Evolutionary conservation across 441 rosid species (phyloP), one percentile per base, ranked within the genome.

Genomic region (Raphanus hybrid): DNA sequence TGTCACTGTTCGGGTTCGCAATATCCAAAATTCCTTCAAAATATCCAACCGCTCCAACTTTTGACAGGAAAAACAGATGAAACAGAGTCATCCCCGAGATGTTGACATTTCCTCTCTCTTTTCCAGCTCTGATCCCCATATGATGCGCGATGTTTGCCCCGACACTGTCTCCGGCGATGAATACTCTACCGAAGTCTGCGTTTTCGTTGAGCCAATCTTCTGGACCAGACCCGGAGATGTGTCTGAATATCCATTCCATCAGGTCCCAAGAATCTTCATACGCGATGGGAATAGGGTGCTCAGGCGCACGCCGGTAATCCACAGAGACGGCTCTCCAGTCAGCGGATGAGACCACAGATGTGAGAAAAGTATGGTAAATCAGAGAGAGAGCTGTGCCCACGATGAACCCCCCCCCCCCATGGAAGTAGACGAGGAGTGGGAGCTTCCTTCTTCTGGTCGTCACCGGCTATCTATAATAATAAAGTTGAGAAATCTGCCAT

Each of bases 341-440:
- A 12, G 12, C 60, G 11, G 60, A 26, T 57, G 62, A 60, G 8
- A 27, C 37, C 35, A 6, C 2, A 2, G 37, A 60, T 12, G 37
- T 60, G 37, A 60, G 37, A 6, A 75, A 81, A 23, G 70, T 54
- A 41, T 86, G 84, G 69, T 80, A 80, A 15, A 29, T 14, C 3
- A 79, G 68, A 20, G 84, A 78, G 81, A 67, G 80, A 23, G 87
- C 78, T 55, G 86, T 23, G 52, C 76, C 82, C 41, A 83, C 14
- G 71, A 76, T 61, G 69, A 88, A 91, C 1, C 20, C 20, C 20
- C 69, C 90, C 3, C 91, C 94, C 0, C 93, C 93, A 35, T 90
- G 94, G 55, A 80, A 85, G 80, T 90, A 86, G 52, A 88, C 74
- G 26, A 88, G 80, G 57, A 90, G 73, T 8, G 90, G 91, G 45